phyloP scores from a whole-genome alignment of 2,329 filamentous ascomycete genomes.

The Diplodia seriata region DNA sequence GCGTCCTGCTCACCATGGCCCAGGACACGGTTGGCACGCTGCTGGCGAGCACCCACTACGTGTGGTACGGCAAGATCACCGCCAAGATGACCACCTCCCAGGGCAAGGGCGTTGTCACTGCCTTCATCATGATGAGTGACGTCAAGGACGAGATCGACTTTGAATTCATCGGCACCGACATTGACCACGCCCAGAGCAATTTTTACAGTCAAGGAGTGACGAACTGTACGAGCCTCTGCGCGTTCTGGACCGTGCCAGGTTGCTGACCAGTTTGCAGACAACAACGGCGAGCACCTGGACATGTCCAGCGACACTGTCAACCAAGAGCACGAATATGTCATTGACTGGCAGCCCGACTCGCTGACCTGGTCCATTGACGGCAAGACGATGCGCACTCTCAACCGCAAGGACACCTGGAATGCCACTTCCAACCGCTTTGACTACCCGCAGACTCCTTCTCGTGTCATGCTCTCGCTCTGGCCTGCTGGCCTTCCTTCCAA shows the following conservation, averaged over 20 bases:
- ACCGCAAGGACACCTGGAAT: constrained; percentile 86
- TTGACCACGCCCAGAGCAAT: constrained; percentile 84
- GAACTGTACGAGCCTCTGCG: constrained; percentile 69
- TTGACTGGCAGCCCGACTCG: constrained; percentile 87
- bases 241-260: neutral
- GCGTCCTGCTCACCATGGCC: constrained; percentile 85
- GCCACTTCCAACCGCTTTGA: constrained; percentile 78
- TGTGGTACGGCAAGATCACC: constrained; percentile 96
- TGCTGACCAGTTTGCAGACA: constrained; percentile 60
- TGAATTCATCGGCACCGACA: constrained; percentile 86
- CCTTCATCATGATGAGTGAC: constrained; percentile 93
- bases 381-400: constrained; percentile 73
- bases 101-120: constrained; percentile 89
- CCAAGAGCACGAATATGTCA: constrained; percentile 87
- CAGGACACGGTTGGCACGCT: constrained; percentile 85
- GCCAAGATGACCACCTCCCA: constrained; percentile 84
- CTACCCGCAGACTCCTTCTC: constrained; percentile 89
- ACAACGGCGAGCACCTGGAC: constrained; percentile 75
- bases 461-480: constrained; percentile 95
- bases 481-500: constrained; percentile 84
- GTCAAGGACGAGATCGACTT: constrained; percentile 99
- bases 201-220: constrained; percentile 96
- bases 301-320: constrained; percentile 70
- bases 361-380: constrained; percentile 91
- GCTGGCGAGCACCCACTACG: constrained; percentile 81